Conservation (phyloP, 805 yeast genomes). For the Yueomyces sp. region DNA sequence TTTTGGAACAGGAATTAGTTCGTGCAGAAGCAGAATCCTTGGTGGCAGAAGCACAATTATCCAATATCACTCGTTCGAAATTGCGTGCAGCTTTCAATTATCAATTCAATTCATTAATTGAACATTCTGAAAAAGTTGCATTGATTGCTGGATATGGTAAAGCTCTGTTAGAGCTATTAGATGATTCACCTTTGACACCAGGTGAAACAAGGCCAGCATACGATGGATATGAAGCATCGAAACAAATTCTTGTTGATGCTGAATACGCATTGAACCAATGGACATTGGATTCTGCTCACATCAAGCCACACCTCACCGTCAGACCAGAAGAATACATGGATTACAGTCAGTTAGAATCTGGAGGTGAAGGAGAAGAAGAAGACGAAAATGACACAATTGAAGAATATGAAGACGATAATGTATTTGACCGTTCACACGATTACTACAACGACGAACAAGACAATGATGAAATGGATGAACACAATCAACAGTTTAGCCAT, state of each 20-base stretch:
- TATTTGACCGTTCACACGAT: too few species aligned
- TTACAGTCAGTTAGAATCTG: constrained; percentile 31
- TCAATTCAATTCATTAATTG: constrained; percentile 76
- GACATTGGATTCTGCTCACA: constrained; percentile 75
- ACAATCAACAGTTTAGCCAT: too few species aligned
- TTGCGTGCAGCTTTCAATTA: constrained; percentile 73
- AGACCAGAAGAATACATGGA: constrained; percentile 25
- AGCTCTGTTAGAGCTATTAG: constrained; percentile 69
- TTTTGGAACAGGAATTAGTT: constrained; percentile 78
- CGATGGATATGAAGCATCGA: constrained; percentile 81
- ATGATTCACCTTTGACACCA: constrained; percentile 77
- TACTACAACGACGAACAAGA: too few species aligned
- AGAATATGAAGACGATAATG: neutral
- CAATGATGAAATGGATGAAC: too few species aligned
- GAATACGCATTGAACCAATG: constrained; percentile 73
- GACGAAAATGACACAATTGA: constrained; percentile 1
- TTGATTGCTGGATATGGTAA: constrained; percentile 84
- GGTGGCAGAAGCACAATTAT: constrained; percentile 85
- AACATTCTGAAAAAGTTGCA: constrained; percentile 75
- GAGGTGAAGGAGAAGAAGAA: constrained; percentile 24
- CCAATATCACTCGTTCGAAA: constrained; percentile 79
- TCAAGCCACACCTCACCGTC: constrained; percentile 67
- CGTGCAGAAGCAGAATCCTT: constrained; percentile 86
- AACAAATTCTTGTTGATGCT: constrained; percentile 76
- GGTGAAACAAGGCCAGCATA: constrained; percentile 87